Base-by-base conservation (phyloP, 2,329 filamentous ascomycete species). In the Alternaria sp. region DNA sequence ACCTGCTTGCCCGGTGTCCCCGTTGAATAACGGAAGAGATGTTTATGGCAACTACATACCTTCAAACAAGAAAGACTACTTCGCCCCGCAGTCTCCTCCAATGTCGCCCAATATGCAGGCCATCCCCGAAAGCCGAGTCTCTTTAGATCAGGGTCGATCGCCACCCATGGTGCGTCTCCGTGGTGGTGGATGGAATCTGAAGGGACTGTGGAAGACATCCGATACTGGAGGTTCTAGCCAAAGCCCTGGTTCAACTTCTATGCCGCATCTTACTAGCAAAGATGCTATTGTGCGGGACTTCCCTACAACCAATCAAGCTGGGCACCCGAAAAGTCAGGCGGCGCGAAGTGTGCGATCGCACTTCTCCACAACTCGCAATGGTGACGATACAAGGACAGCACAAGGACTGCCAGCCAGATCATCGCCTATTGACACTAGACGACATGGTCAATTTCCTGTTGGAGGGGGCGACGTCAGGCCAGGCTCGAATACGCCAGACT, bases 1-100 rank as follows among this genome's bases (percentile, higher is more conserved):
- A 15, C 40, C 57, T 23, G 5, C 36, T 7, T 60, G 44, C 25
- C 65, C 65, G 23, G 8, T 66, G 26, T 66, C 63, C 11, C 66
- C 63, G 6, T 17, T 66, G 40, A 55, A 59, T 15, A 69, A 69
- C 28, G 67, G 67, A 17, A 59, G 67, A 21, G 61, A 69, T 28
- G 53, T 30, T 23, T 67, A 67, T 43, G 67, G 67, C 12, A 69
- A 69, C 19, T 58, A 57, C 23, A 67, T 66, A 30, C 40, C 62
- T 28, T 67, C 67, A 7, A 66, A 62, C 19, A 52, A 15, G n/a
- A 58, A 25, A 9, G 60, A 69, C 19, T 63, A 66, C 11, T 36
- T 56, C 21, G 40, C 49, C 19, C 15, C 47, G 21, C 26, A 62
- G 12, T 43, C 53, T 1, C 26, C 21, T 17, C 7, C 49, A 7